Evolutionary conservation across 192 early-diverging fungal genomes (phyloP).

Genomic region (Haplosporangium gracile): DNA sequence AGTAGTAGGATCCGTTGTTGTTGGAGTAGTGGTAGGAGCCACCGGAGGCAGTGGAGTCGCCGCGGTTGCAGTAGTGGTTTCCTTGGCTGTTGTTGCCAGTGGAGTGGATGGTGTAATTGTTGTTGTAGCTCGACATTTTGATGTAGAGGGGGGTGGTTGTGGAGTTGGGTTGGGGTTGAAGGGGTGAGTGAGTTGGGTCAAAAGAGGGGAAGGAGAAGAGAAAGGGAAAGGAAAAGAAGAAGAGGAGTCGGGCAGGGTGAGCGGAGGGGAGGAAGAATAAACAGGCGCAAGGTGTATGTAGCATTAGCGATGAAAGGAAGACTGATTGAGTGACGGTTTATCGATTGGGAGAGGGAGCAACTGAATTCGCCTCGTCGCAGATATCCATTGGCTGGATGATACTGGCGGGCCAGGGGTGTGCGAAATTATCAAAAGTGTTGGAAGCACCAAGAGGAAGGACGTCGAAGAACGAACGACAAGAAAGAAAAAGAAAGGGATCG

Average conservation of each 20-base stretch:
- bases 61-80: slow-evolving; percentile 33
- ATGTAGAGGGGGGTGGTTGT: not conserved
- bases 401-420: too few relatives aligned
- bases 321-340: too few relatives aligned
- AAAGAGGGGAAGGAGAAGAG: not conserved
- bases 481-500: too few relatives aligned
- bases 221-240: not conserved
- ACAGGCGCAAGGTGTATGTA: too few relatives aligned
- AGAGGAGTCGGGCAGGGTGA: not conserved
- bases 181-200: not conserved
- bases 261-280: too few relatives aligned
- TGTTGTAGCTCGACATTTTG: not conserved
- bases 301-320: too few relatives aligned
- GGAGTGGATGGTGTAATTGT: not conserved
- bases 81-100: slow-evolving; percentile 30
- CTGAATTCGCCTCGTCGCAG: too few relatives aligned
- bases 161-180: not conserved
- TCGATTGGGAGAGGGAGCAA: too few relatives aligned
- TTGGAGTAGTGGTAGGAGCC: slow-evolving; percentile 29
- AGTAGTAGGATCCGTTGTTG: slow-evolving; percentile 33
- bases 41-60: slow-evolving; percentile 19
- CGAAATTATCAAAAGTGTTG: too few relatives aligned
- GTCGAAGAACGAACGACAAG: too few relatives aligned
- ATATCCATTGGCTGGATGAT: too few relatives aligned
- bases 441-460: too few relatives aligned